These are phyloP conservation scores for Ganoderma sinense DNA, from an alignment of 1,284 basidiomycete genomes.

Conservation along the genomic window DNA sequence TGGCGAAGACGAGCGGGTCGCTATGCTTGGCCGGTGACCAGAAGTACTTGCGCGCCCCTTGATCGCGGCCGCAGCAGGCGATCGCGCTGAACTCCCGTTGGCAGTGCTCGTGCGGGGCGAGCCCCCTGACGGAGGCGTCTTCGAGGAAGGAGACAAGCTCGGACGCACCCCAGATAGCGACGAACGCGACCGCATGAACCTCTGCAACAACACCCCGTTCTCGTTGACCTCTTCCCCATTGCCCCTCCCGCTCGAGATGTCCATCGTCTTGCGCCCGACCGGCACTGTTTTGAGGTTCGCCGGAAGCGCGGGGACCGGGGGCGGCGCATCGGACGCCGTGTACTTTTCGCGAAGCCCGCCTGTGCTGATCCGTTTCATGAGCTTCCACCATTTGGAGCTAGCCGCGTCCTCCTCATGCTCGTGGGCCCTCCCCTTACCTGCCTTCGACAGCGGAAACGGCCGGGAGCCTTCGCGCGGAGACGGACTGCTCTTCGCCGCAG, in stretches of 20 bases:
- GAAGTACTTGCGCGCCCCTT: slow-evolving; percentile 32
- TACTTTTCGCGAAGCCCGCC: slow-evolving; percentile 69
- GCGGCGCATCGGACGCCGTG: slow-evolving; percentile 41
- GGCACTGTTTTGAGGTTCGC: slow-evolving; percentile 41
- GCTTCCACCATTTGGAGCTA: slow-evolving; percentile 63
- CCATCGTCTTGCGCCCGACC: slow-evolving; percentile 34
- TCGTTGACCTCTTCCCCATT: slow-evolving; percentile 29
- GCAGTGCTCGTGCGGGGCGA: slow-evolving; percentile 25
- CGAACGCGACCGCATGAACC: slow-evolving; percentile 42
- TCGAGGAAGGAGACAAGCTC: slow-evolving; percentile 24
- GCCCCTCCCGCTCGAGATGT: slow-evolving; percentile 30
- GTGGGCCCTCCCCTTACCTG: slow-evolving; percentile 27
- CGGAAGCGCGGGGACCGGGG: slow-evolving; percentile 70
- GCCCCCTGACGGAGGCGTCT: neutral
- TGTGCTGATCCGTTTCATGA: slow-evolving; percentile 74
- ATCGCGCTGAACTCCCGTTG: slow-evolving; percentile 34
- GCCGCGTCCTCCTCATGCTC: slow-evolving; percentile 42
- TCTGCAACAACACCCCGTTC: slow-evolving; percentile 26
- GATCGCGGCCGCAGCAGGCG: slow-evolving; percentile 24
- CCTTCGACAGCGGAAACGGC: slow-evolving; percentile 26
- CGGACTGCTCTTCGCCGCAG: slow-evolving; percentile 15
- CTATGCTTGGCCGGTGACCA: slow-evolving; percentile 46
- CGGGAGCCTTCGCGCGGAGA: slow-evolving; percentile 27
- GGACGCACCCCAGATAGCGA: slow-evolving; percentile 41
- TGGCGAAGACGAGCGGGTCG: slow-evolving; percentile 61